phyloP scores from a whole-genome alignment of 1,284 basidiomycete species.

The Apiotrichum siamense region DNA sequence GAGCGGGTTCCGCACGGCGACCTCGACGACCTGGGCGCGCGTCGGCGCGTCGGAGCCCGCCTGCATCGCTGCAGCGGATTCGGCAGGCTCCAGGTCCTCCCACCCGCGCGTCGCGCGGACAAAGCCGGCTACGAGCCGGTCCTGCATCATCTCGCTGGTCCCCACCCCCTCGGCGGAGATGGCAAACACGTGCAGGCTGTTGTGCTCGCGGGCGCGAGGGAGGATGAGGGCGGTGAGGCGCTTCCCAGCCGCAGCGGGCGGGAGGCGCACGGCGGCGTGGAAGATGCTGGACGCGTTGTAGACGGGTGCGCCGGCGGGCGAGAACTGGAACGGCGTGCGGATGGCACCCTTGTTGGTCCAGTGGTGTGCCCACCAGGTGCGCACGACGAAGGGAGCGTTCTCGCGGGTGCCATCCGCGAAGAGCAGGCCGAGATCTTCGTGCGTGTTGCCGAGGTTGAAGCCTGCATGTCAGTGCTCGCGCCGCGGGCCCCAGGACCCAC shows the following conservation, averaged over 20 bases:
- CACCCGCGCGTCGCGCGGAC: conserved; percentile 13
- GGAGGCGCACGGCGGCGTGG: conserved; percentile 10
- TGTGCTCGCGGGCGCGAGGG: conserved; percentile 2
- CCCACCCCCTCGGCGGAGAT: neutral
- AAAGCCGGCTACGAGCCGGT: neutral
- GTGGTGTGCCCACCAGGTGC: conserved; percentile 18
- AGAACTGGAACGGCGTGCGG: conserved; percentile 11
- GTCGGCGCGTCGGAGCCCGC: too few relatives aligned
- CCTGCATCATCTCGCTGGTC: neutral
- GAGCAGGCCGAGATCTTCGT: conserved; percentile 7
- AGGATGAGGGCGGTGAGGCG: neutral
- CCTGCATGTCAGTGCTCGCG: neutral
- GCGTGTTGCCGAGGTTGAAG: conserved; percentile 8
- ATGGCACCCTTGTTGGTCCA: conserved; percentile 18
- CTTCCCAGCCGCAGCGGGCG: neutral
- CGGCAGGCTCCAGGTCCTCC: conserved; percentile 9
- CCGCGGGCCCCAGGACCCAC: neutral
- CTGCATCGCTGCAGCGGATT: too few relatives aligned
- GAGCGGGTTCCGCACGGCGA: conserved; percentile 8
- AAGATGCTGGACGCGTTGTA: conserved; percentile 17
- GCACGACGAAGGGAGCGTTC: conserved; percentile 7
- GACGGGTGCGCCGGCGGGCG: neutral
- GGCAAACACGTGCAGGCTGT: conserved; percentile 18
- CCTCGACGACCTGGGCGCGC: conserved; percentile 14
- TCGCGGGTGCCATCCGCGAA: conserved; percentile 6